phyloP scores from a whole-genome alignment of 208 protist species.

The Porcisia deanei region DNA sequence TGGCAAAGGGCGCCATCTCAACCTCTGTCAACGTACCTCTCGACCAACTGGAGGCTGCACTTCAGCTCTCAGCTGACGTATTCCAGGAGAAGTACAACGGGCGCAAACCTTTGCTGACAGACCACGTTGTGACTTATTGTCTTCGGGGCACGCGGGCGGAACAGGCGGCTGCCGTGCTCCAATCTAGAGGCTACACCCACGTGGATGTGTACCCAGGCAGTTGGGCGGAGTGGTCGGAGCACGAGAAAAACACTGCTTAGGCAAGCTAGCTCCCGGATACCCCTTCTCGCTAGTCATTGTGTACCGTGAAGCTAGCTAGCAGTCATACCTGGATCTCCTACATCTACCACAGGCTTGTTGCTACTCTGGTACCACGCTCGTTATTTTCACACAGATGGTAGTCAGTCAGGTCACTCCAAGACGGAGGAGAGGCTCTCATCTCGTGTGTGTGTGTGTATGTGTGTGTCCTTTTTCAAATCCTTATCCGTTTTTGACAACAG shows the following conservation, averaged over 20 bases:
- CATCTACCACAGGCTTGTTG: background rate
- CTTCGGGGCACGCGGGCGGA: conserved; percentile 51
- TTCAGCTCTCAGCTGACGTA: conserved; percentile 41
- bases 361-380: background rate
- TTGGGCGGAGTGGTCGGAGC: conserved; percentile 74
- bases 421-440: background rate
- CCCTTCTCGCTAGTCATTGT: background rate
- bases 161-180: conserved; percentile 43
- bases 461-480: too few relatives aligned
- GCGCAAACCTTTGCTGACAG: conserved; percentile 39
- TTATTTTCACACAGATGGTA: background rate
- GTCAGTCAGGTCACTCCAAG: background rate
- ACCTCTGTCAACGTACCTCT: conserved; percentile 60
- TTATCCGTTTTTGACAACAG: background rate
- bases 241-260: conserved; percentile 25
- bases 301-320: too few relatives aligned
- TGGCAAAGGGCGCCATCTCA: conserved; percentile 57
- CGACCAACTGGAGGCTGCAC: conserved; percentile 48
- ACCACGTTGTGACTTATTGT: conserved; percentile 79
- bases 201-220: conserved; percentile 72
- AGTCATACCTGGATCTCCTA: background rate
- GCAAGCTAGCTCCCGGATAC: background rate
- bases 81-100: conserved; percentile 44
- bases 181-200: conserved; percentile 47
- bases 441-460: background rate